phyloP scores from a whole-genome alignment of 164 flowering plant genomes.

The Chimonanthus praecox region DNA sequence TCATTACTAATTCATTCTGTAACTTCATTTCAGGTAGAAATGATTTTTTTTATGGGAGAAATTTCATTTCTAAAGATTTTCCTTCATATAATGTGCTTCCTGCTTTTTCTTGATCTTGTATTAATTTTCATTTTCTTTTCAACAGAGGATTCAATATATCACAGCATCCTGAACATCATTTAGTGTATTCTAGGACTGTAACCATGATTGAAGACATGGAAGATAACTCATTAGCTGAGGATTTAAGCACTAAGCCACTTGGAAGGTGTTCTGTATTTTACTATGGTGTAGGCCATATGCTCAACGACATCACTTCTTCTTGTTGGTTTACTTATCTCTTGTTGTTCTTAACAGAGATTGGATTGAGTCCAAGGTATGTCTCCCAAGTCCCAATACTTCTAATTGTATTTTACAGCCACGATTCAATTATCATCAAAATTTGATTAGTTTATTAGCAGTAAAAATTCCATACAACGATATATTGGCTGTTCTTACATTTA shows the following conservation, averaged over 20 bases:
- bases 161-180: neutral
- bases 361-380: slow-evolving; percentile 66
- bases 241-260: slow-evolving; percentile 32
- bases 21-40: neutral
- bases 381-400: neutral
- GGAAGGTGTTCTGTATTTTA: slow-evolving; percentile 58
- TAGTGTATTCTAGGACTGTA: neutral
- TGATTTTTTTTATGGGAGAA: neutral
- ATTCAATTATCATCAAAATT: neutral
- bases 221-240: slow-evolving; percentile 33
- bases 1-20: neutral
- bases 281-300: slow-evolving; percentile 95
- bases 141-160: neutral
- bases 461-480: neutral
- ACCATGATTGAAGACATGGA: slow-evolving; percentile 20
- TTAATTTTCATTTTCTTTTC: neutral
- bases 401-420: neutral
- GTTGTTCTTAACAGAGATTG: slow-evolving; percentile 81
- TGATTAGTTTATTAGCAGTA: neutral
- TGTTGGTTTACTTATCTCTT: slow-evolving; percentile 97
- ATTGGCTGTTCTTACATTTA: neutral
- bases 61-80: no score
- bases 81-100: neutral
- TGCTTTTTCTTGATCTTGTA: neutral
- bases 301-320: slow-evolving; percentile 91